Evolutionary conservation across 305 asterid species (phyloP), one percentile per base, ranked within the genome.

Genomic region (Fraxinus paxiana): DNA sequence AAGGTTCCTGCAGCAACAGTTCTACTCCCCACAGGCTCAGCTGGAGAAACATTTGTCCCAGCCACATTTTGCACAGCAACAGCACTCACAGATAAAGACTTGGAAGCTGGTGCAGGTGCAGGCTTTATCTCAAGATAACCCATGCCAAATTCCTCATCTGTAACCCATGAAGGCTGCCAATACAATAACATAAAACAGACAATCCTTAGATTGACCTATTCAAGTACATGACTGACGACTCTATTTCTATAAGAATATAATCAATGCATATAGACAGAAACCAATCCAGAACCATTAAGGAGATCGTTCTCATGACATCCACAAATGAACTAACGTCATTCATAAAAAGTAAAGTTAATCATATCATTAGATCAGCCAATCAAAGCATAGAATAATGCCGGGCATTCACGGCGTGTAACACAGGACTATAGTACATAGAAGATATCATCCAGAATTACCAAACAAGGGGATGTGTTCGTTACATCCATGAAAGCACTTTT

Each of bases 101-200:
- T 94, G 43, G 97, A 78, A 86, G 87, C 87, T 79, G 94, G 90
- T 46, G 85, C 88, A 17, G 94, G 88, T 69, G 88, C 93, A 75
- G 97, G 97, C 86, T 94, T 96, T 83, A 94, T 76, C 76, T 94
- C 98, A 24, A 96, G 91, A 89, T 87, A 91, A 84, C 99, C 99
- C 98, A 94, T 96, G 84, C 99, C 97, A 88, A 96, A 96, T 87
- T 94, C 99, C 83, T 96, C 99, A 87, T 96, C 99, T 6, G 98
- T 92, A 79, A 96, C 98, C 99, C 99, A 96, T 46, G 97, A 93
- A 65, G 98, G 87, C 99, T 96, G 95, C 82, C 82, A 72, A 72
- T 81, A 87, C 38, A 82, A 78, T 22, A 77, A 30, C 73, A 56
- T 51, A 75, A 73, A 75, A 43, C 37, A 26, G 73, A 85, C 17